phyloP scores from a whole-genome alignment of 108 stramenopile genomes.

The Skeletonema menzelii region DNA sequence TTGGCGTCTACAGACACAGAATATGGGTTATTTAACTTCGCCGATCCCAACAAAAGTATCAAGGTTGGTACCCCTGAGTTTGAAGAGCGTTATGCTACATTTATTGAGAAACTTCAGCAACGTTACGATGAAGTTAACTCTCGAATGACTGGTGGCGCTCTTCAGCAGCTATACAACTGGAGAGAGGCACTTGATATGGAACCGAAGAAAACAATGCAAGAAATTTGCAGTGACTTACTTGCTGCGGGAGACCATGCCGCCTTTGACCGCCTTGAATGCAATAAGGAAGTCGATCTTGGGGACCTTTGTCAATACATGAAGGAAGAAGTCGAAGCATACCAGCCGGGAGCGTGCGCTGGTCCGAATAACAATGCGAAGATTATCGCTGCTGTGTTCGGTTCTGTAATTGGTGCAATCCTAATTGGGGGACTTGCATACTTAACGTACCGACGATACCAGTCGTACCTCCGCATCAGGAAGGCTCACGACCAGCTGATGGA shows the following conservation, averaged over 20 bases:
- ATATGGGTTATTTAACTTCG: conserved; percentile 26
- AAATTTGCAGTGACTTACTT: conserved; percentile 33
- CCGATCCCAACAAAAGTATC: conserved; percentile 14
- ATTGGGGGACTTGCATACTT: conserved; percentile 10
- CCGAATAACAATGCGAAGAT: conserved; percentile 14
- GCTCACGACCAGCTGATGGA: conserved; percentile 47
- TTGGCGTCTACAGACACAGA: conserved; percentile 13
- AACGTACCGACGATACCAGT: conserved; percentile 16
- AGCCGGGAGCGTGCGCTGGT: conserved; percentile 23
- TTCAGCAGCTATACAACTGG: conserved; percentile 38
- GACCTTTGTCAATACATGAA: conserved; percentile 36
- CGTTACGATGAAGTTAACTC: conserved; percentile 24
- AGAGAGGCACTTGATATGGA: conserved; percentile 37
- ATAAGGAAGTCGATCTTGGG: conserved; percentile 10
- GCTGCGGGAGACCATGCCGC: not conserved
- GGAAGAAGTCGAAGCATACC: conserved; percentile 32
- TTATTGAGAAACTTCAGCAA: conserved; percentile 13
- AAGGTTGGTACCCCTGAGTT: conserved; percentile 25
- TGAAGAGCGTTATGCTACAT: conserved; percentile 19
- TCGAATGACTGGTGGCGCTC: conserved; percentile 22
- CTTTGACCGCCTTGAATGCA: conserved; percentile 22
- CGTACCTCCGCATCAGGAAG: conserved; percentile 26
- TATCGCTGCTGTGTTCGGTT: conserved; percentile 19
- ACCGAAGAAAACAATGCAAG: conserved; percentile 18
- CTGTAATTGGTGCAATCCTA: conserved; percentile 18